These are phyloP conservation scores for Agaricus subrufescens DNA, from an alignment of 768 basidiomycete species.

Conservation along the genomic window DNA sequence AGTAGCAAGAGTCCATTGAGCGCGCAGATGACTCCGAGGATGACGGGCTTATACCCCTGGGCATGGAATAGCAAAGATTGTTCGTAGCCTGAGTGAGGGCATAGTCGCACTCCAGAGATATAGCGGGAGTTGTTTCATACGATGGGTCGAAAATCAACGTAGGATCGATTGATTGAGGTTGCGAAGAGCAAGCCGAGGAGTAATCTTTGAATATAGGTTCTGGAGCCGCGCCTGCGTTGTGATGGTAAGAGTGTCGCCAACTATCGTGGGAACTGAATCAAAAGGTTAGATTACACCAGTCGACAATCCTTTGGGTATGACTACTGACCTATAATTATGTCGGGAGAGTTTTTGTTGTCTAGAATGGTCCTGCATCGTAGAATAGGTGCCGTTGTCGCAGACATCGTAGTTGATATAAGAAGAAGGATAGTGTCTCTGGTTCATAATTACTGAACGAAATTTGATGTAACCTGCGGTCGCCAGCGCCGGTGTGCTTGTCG, in stretches of 20 bases:
- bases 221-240: too few species aligned
- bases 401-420: not conserved
- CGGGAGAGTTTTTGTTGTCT: not conserved
- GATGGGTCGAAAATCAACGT: not conserved
- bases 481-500: too few species aligned
- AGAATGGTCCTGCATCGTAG: not conserved
- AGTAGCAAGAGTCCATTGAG: not conserved
- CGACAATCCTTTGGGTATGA: not conserved
- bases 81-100: not conserved
- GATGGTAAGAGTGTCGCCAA: too few species aligned
- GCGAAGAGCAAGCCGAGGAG: not conserved
- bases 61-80: not conserved
- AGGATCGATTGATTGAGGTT: not conserved
- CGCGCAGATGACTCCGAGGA: not conserved
- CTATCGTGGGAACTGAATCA: too few species aligned
- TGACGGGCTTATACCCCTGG: not conserved
- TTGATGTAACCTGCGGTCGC: not conserved
- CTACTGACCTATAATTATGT: not conserved
- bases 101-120: not conserved
- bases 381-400: not conserved
- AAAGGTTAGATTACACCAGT: not conserved
- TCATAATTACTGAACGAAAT: not conserved
- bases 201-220: too few species aligned
- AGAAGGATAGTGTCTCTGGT: not conserved
- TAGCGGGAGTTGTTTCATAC: too few species aligned